Base-by-base conservation (phyloP, 1,284 basidiomycete species). In the Clitocybe nebularis region DNA sequence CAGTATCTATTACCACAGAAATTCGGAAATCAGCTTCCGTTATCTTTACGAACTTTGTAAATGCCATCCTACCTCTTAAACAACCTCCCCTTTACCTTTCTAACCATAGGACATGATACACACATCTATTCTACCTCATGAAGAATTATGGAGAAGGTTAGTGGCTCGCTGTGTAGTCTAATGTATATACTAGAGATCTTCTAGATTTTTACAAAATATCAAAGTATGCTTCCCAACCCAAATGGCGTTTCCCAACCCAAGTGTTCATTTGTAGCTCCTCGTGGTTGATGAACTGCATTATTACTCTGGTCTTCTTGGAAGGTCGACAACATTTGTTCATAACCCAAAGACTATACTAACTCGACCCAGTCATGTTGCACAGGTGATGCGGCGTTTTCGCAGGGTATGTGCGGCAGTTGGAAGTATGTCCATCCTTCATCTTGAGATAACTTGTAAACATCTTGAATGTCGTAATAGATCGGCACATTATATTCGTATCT, bases 281-380 rank as follows among this genome's bases (percentile, higher is more conserved):
- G 91, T 82, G 0, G 81, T 93, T 0, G 93, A 95, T 55, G 89
- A 93, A 61, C 59, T 93, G 29, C 90, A 92, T 59, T 90, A 88
- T 53, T 92, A 92, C 52, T 69, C 75, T 2, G 78, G 81, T 33
- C 61, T 83, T 8, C 72, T 89, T 45, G 87, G 86, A 54, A 88
- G 83, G 85, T 84, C 50, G 26, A 49, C 38, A 3, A 5, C 16
- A 13, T 44, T 26, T 11, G 36, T 9, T 21, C 9, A 24, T 35
- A 51, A 19, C 5, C 37, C 23, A n/a, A 14, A 37, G 21, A 29
- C 34, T 3, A 19, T 40, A 20, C 35, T 29, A 19, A 23, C 5
- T 17, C 1, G 41, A 19, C 41, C 14, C 43, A 89, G 85, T 49
- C 88, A 93, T 55, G 83, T 89, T n/a, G 85, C 89, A 0, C 77